Conservation (phyloP, 139 green algal species). For the Pleodorina starrii region DNA sequence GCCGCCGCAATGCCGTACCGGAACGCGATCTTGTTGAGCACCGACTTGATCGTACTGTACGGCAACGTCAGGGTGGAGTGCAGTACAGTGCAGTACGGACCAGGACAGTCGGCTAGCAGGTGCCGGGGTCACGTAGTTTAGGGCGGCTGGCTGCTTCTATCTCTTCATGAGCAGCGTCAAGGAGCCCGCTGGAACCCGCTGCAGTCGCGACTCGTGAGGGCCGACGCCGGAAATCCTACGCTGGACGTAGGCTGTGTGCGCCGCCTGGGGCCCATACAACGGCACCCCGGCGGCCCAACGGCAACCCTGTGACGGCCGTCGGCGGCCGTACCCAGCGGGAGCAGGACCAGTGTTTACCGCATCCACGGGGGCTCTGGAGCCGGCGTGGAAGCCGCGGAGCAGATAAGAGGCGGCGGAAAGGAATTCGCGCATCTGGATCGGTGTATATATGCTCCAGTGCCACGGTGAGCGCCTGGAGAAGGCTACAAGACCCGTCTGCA, state of each 20-base stretch:
- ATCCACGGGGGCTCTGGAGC: too few species aligned
- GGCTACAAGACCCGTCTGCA: background rate
- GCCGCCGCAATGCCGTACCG: background rate
- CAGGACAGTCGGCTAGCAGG: background rate
- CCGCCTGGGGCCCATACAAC: too few species aligned
- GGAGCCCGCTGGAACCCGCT: background rate
- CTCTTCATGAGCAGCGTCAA: background rate
- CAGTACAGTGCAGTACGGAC: too few species aligned
- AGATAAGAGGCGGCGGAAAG: background rate
- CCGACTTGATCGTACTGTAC: background rate
- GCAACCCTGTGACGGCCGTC: too few species aligned
- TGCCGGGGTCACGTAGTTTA: background rate
- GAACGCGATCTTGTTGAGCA: conserved; percentile 41
- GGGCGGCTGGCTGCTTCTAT: background rate
- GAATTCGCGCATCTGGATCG: background rate
- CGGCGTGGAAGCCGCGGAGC: too few species aligned
- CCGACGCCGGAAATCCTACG: background rate
- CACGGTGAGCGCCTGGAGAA: background rate
- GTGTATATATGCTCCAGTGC: too few species aligned
- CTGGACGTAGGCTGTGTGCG: too few species aligned
- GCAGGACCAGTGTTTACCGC: too few species aligned
- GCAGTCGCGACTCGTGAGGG: background rate
- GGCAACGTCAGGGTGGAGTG: background rate
- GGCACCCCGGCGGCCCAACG: too few species aligned
- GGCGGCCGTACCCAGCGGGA: too few species aligned